Percentiles rank a stretch among this genome's conserved stretches.
Evolutionary conservation across 768 basidiomycete genomes (phyloP).

Genomic region (Coprinopsis marcescibilis): DNA sequence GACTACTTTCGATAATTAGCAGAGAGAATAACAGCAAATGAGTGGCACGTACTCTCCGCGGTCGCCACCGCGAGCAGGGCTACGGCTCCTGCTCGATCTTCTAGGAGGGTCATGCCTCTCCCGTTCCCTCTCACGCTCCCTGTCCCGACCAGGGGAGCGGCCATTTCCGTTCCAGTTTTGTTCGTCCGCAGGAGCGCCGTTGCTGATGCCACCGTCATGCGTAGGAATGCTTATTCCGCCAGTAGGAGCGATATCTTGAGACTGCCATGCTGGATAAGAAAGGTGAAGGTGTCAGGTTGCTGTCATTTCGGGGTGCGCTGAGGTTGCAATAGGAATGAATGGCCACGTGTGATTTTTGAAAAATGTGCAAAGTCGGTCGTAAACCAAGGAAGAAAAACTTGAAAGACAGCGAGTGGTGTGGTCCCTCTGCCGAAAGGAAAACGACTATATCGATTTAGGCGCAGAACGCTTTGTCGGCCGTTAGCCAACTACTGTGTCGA

Average conservation of each 20-base stretch:
- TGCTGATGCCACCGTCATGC: constrained; percentile 3
- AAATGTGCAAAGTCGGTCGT: constrained; percentile 3
- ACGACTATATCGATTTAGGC: constrained; percentile 1
- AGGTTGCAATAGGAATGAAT: constrained; percentile 1
- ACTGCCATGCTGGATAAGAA: constrained; percentile 68
- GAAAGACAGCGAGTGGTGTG: no score
- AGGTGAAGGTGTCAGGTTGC: constrained; percentile 34
- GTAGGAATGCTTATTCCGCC: constrained; percentile 66
- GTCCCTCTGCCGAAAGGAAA: constrained; percentile 4
- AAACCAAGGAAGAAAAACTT: constrained; percentile 1
- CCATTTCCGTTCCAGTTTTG: constrained; percentile 45
- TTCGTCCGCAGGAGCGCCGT: constrained; percentile 18
- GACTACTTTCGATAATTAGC: constrained; percentile 14
- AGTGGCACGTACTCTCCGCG: constrained; percentile 43
- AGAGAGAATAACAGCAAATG: constrained; percentile 14
- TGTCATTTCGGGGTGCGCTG: constrained; percentile 16
- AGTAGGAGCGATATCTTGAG: constrained; percentile 72
- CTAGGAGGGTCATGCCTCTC: constrained; percentile 44
- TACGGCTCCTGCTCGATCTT: constrained; percentile 74
- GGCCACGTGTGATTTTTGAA: constrained; percentile 1
- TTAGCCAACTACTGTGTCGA: constrained; percentile 35
- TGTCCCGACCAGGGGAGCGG: constrained; percentile 32
- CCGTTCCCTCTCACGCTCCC: constrained; percentile 20
- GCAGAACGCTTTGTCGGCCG: constrained; percentile 29
- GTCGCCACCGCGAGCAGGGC: constrained; percentile 51